Percentiles rank a stretch among this genome's conserved stretches.
These are phyloP conservation scores for Russula compacta DNA, from an alignment of 768 basidiomycete species.

Conservation along the genomic window DNA sequence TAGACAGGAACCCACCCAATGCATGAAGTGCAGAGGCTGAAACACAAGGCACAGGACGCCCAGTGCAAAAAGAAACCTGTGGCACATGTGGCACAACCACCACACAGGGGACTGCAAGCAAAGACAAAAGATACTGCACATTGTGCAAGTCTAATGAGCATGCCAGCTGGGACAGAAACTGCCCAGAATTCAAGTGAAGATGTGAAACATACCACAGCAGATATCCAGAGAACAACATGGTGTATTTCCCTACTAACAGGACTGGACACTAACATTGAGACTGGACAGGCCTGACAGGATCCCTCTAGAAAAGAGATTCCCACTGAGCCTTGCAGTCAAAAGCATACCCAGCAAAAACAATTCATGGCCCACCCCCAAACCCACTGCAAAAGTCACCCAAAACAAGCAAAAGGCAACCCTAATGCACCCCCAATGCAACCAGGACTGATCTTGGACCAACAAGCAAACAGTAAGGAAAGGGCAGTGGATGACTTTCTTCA, in stretches of 20 bases:
- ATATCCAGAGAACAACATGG: conserved; percentile 17
- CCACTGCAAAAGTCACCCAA: no score
- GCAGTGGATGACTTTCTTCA: no score
- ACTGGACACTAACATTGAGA: conserved; percentile 15
- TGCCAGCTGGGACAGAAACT: conserved; percentile 6
- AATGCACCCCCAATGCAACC: no score
- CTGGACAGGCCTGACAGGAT: no score
- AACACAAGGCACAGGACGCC: conserved; percentile 10
- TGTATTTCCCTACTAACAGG: conserved; percentile 20
- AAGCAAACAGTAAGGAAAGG: no score
- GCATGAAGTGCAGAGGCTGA: neutral
- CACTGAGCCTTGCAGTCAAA: no score
- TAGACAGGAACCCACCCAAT: neutral
- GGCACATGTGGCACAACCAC: conserved; percentile 19
- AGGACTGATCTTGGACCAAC: no score
- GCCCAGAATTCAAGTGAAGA: neutral
- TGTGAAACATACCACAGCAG: neutral
- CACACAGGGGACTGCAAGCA: conserved; percentile 12
- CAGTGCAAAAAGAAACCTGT: neutral
- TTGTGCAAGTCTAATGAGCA: neutral
- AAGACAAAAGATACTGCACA: neutral
- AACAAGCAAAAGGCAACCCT: no score
- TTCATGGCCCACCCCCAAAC: no score
- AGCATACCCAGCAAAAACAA: no score
- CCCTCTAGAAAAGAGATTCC: no score